Evolutionary conservation across 202 grass and related monocot genomes (phyloP), one percentile per base, ranked within the genome.

Genomic region (Setaria italica): DNA sequence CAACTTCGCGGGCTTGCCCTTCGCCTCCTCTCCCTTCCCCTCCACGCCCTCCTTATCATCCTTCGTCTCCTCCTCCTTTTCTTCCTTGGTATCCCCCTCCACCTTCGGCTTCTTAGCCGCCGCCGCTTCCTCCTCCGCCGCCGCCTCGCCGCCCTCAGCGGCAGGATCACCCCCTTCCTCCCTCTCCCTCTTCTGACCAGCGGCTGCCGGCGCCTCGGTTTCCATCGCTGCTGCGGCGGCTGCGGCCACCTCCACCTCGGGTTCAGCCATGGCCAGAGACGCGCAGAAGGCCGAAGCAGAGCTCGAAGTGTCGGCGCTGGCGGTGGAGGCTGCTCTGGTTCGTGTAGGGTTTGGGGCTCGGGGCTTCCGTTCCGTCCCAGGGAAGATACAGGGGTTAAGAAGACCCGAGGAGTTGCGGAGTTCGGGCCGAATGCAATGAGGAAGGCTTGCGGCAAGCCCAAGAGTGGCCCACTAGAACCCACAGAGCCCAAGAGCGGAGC

Each of bases 131-230:
- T 83, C 93, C 64, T 85, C 91, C 33, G 21, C 83, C 60, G 72
- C 86, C 25, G 80, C 74, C 15, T 37, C 57, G 35, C 48, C 84
- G 35, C 65, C 81, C 17, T 17, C 72, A 32, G 81, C 75, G 49
- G 67, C 66, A 76, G 87, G 67, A 15, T 90, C 93, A 19, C 8
- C 80, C 25, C 43, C 90, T 7, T 89, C 84, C 56, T 91, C 88
- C 71, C 92, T 54, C 51, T 88, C 91, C 85, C 95, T 90, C 89
- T 95, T 98, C 56, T 54, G 48, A 11, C 74, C 72, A 16, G 17
- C 86, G 9, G 35, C 70, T 4, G 68, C 21, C 47, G 62, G 10
- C 20, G 51, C 88, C 47, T 90, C 81, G 70, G 84, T 63, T 57
- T 94, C 92, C 89, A 85, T 85, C 21, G 35, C 79, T 21, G 5